A percentile compares a stretch with the other conserved stretches of the same genome.
phyloP scores from a whole-genome alignment of 495 filamentous ascomycete genomes.

The Lasiosphaeria miniovina region DNA sequence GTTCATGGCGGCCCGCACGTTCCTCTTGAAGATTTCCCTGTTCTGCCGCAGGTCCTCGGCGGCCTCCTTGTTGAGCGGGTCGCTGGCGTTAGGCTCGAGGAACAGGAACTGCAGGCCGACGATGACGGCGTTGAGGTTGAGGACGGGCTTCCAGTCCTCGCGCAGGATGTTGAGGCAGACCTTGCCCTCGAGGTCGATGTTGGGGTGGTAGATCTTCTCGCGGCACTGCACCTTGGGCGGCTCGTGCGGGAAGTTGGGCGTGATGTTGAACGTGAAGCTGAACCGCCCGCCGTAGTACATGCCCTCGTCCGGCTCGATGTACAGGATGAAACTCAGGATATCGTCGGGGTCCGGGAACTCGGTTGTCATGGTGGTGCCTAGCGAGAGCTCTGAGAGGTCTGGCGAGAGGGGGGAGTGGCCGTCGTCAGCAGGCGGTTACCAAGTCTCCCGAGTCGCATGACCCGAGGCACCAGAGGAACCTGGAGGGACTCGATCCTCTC shows the following conservation, averaged over 20 bases:
- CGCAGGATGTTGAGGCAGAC: slow-evolving; percentile 95
- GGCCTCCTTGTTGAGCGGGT: slow-evolving; percentile 97
- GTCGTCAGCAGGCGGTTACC: too few species aligned
- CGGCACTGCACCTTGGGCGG: slow-evolving; percentile 97
- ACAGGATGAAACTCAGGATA: slow-evolving; percentile 91
- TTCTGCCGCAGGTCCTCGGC: slow-evolving; percentile 86
- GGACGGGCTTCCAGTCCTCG: slow-evolving; percentile 98
- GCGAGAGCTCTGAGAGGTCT: slow-evolving; percentile 91
- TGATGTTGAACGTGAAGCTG: slow-evolving; percentile 86
- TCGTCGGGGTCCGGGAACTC: slow-evolving; percentile 92
- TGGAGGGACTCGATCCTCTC: neutral
- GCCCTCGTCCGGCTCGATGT: slow-evolving; percentile 94
- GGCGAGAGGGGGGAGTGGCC: neutral
- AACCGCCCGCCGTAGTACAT: slow-evolving; percentile 93
- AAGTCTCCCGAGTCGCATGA: too few species aligned
- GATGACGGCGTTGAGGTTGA: slow-evolving; percentile 95
- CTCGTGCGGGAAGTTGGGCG: slow-evolving; percentile 94
- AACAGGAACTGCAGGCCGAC: slow-evolving; percentile 97
- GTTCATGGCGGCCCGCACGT: slow-evolving; percentile 77
- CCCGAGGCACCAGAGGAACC: neutral
- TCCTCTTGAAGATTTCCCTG: slow-evolving; percentile 83
- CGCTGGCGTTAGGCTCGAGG: slow-evolving; percentile 92
- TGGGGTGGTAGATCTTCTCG: slow-evolving; percentile 98
- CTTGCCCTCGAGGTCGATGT: slow-evolving; percentile 97
- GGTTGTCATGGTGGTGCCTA: slow-evolving; percentile 89